Evolutionary conservation across 2,329 filamentous ascomycete species (phyloP).

Genomic region (Penicillium vulpinum): DNA sequence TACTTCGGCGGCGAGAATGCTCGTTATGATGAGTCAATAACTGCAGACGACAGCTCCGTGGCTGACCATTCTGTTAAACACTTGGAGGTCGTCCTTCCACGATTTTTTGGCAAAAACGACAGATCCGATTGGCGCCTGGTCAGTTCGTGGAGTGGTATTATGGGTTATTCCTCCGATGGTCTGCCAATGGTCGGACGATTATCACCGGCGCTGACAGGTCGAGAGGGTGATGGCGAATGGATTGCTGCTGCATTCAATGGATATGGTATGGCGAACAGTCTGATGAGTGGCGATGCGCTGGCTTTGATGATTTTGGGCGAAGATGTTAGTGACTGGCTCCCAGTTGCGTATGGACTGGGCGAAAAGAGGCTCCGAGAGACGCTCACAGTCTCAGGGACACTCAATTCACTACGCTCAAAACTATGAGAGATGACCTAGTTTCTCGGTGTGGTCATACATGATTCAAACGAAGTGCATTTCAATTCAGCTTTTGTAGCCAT

Average conservation of each 20-base stretch:
- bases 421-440: slow-evolving; percentile 1
- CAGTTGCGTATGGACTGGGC: slow-evolving; percentile 26
- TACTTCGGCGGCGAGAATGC: slow-evolving; percentile 31
- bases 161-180: slow-evolving; percentile 54
- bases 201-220: slow-evolving; percentile 41
- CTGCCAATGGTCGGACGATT: slow-evolving; percentile 54
- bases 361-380: slow-evolving; percentile 17
- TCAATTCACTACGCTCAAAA: slow-evolving; percentile 18
- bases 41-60: slow-evolving; percentile 25
- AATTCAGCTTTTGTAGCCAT: background rate
- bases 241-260: slow-evolving; percentile 65
- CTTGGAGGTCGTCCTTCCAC: slow-evolving; percentile 19
- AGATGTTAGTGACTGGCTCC: slow-evolving; percentile 27
- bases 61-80: slow-evolving; percentile 18
- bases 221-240: slow-evolving; percentile 44
- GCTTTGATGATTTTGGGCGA: slow-evolving; percentile 33
- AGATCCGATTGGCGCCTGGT: slow-evolving; percentile 22
- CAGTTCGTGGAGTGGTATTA: slow-evolving; percentile 44
- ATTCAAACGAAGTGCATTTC: background rate
- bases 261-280: slow-evolving; percentile 64
- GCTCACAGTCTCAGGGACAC: slow-evolving; percentile 12
- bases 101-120: slow-evolving; percentile 19
- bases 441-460: background rate
- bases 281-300: slow-evolving; percentile 29
- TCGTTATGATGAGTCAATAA: slow-evolving; percentile 19